Conservation (phyloP, 2,329 filamentous ascomycete species). For the Metarhizium sp. region DNA sequence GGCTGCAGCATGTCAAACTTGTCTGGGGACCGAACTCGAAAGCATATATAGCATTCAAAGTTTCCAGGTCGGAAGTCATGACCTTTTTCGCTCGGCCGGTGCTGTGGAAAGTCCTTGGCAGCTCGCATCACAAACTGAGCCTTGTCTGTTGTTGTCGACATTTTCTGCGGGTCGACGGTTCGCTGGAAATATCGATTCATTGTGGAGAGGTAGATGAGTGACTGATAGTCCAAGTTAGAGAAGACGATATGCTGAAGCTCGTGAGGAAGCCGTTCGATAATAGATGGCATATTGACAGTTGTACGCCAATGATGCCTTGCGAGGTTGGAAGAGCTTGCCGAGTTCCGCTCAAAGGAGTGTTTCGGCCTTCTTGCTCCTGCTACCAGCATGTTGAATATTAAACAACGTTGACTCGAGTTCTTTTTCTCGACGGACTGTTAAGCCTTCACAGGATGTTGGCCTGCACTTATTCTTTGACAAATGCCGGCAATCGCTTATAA, state of each 20-base stretch:
- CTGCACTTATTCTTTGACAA: too few species aligned
- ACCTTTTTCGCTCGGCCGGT: conserved; percentile 27
- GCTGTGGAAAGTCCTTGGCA: conserved; percentile 30
- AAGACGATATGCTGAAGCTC: conserved; percentile 25
- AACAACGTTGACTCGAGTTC: too few species aligned
- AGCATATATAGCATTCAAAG: conserved; percentile 33
- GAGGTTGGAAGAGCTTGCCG: not conserved
- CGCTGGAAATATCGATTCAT: conserved; percentile 25
- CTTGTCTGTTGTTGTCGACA: conserved; percentile 27
- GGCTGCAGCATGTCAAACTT: conserved; percentile 29
- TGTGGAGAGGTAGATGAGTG: conserved; percentile 29
- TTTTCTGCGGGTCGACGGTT: conserved; percentile 21
- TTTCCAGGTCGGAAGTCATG: conserved; percentile 29
- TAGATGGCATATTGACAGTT: conserved; percentile 11
- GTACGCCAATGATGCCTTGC: conserved; percentile 4
- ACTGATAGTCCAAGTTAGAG: conserved; percentile 28
- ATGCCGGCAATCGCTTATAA: too few species aligned
- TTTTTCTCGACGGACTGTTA: too few species aligned
- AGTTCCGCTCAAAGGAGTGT: conserved; percentile 7
- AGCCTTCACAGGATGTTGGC: too few species aligned
- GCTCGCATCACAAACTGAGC: conserved; percentile 31
- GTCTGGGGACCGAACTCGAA: conserved; percentile 27
- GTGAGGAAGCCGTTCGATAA: conserved; percentile 23
- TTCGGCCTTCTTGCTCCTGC: not conserved
- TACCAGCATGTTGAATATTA: too few species aligned